Evolutionary conservation across 2,329 filamentous ascomycete species (phyloP).

Genomic region (Cryphonectria japonica): DNA sequence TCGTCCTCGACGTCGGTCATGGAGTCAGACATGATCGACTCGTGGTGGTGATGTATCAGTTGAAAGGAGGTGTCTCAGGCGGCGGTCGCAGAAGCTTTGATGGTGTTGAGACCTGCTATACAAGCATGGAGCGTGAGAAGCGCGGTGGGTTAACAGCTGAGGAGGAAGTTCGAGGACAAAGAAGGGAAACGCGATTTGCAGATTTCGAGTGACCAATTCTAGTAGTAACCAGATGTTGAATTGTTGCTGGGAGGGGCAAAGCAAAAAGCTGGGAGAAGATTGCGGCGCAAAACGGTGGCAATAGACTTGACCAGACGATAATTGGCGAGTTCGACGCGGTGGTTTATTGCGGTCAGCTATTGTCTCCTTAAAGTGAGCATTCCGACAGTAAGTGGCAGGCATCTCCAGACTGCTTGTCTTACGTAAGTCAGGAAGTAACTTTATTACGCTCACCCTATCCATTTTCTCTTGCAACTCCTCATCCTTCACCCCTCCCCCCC

Average conservation of each 20-base stretch:
- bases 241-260: background rate
- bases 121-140: background rate
- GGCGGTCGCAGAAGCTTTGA: background rate
- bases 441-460: background rate
- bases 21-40: slow-evolving; percentile 69
- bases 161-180: background rate
- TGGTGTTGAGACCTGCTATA: background rate
- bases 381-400: background rate
- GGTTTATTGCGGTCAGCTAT: background rate
- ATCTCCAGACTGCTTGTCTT: background rate
- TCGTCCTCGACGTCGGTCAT: slow-evolving; percentile 73
- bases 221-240: background rate
- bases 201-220: background rate
- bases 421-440: background rate
- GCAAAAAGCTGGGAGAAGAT: background rate
- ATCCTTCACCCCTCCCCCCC: background rate
- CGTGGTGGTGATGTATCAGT: background rate
- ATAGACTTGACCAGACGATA: background rate
- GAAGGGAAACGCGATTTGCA: too few species aligned
- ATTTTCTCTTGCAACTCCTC: background rate
- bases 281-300: background rate
- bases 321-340: background rate
- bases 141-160: background rate
- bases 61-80: background rate
- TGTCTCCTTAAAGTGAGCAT: background rate